Evolutionary conservation across 2,329 filamentous ascomycete genomes (phyloP).

Genomic region (Fusarium protoensiforme): DNA sequence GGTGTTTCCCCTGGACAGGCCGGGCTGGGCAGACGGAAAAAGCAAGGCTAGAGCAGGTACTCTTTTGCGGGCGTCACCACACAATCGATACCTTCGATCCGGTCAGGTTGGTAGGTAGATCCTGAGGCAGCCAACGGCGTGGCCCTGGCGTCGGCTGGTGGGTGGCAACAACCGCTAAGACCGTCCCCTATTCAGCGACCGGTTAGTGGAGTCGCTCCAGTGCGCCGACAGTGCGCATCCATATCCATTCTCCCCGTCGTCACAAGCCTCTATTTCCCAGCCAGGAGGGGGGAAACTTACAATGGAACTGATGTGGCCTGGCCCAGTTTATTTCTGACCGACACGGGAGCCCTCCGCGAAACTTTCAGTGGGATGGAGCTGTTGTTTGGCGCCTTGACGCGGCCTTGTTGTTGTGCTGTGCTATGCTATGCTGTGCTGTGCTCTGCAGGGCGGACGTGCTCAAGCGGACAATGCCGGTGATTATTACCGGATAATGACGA

Average conservation of each 20-base stretch:
- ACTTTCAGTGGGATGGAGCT: slow-evolving; percentile 29
- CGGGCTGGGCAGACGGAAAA: slow-evolving; percentile 17
- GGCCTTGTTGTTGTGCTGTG: slow-evolving; percentile 16
- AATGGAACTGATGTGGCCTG: not conserved
- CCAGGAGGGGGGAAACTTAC: slow-evolving; percentile 23
- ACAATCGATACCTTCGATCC: slow-evolving; percentile 30
- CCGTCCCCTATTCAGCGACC: slow-evolving; percentile 37
- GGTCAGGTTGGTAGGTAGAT: slow-evolving; percentile 23
- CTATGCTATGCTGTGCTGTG: slow-evolving; percentile 11
- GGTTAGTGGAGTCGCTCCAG: slow-evolving; percentile 35
- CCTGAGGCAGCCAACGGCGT: slow-evolving; percentile 44
- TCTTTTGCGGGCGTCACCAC: slow-evolving; percentile 22
- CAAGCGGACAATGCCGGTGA: slow-evolving; percentile 20
- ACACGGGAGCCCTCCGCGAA: slow-evolving; percentile 40
- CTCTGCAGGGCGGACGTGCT: slow-evolving; percentile 27
- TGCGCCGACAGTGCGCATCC: slow-evolving; percentile 23
- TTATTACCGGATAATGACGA: slow-evolving; percentile 37
- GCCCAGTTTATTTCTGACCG: slow-evolving; percentile 36
- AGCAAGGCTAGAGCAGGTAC: slow-evolving; percentile 26
- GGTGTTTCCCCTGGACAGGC: slow-evolving; percentile 29
- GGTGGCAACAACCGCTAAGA: slow-evolving; percentile 41
- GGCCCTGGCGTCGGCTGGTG: slow-evolving; percentile 29
- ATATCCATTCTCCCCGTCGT: not conserved
- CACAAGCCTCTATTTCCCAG: slow-evolving; percentile 29
- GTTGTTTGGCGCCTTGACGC: slow-evolving; percentile 24